Evolutionary conservation across 805 yeast species (phyloP), one percentile per base, ranked within the genome.

Genomic region (Kurtzmaniella fragi): DNA sequence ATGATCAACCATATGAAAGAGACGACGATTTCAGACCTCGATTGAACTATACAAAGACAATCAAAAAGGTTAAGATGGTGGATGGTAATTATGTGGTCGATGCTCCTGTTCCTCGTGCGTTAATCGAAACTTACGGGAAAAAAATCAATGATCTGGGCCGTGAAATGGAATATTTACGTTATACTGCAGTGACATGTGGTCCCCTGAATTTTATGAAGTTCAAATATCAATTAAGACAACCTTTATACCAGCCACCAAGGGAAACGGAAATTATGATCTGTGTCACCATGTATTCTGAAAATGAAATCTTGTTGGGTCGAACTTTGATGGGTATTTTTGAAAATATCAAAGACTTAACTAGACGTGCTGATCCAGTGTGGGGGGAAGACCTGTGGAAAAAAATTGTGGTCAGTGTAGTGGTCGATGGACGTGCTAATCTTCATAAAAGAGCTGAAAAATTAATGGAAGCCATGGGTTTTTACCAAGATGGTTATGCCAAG

Each of bases 301-400:
- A 80, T 50, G 96, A 91, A 46, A 70, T 85, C 12, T 64, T 85
- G 28, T 64, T 90, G 37, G 96, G 90, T 2, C 70, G 91, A 50
- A 90, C 97, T 4, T 70, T 91, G 48, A 85, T 86, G 55, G 97
- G 97, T 48, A 86, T 88, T 10, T 87, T 91, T 67, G 85, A 86
- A 42, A 91, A 93, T 58, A 83, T 91, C 46, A 73, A 78, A 45
- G 82, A 89, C 57, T 70, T 93, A 53, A 71, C 77, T 33, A 74
- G 80, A 38, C 74, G 84, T 44, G 70, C 81, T 26, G 74, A 80
- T 44, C 74, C 77, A 11, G 74, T 80, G 1, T 91, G 99, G 99
- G 98, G 98, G n/a, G 79, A 79, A 32, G 95, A 87, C 42, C 80
- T 95, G 0, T 91, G 98, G 98, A 88, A 90, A 50, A 91, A 88